Conservation (phyloP, 805 yeast species). For the Candida hungchunana region DNA sequence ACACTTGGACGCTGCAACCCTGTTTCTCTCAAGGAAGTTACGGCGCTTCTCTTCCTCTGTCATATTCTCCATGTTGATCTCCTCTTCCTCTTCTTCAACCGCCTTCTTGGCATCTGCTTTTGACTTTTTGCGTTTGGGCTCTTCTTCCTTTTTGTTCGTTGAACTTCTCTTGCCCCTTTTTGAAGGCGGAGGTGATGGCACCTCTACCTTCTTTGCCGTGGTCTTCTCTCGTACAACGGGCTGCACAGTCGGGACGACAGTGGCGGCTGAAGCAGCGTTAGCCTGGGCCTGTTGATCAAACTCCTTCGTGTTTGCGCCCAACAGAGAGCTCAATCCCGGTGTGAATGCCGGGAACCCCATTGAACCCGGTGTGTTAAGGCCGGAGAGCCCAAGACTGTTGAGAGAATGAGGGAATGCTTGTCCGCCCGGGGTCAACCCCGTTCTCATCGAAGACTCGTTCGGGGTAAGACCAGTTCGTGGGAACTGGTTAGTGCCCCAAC, state of each 20-base stretch:
- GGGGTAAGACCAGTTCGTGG: constrained; percentile 64
- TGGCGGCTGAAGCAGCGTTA: constrained; percentile 5
- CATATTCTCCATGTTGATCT: constrained; percentile 26
- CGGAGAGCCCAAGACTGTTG: constrained; percentile 28
- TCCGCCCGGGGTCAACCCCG: constrained; percentile 71
- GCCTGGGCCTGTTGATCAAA: constrained; percentile 16
- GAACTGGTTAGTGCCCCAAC: constrained; percentile 23
- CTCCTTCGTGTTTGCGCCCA: constrained; percentile 20
- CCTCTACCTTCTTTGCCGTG: neutral
- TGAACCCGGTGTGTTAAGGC: constrained; percentile 22
- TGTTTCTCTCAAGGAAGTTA: constrained; percentile 79
- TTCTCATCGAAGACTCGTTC: constrained; percentile 65
- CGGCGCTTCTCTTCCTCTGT: constrained; percentile 73
- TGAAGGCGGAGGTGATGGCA: constrained; percentile 1
- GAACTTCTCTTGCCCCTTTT: constrained; percentile 3
- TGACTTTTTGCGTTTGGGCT: constrained; percentile 6
- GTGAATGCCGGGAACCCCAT: constrained; percentile 24
- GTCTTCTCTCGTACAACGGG: constrained; percentile 1
- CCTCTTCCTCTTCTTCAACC: constrained; percentile 1
- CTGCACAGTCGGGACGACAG: neutral
- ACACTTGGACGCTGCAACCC: constrained; percentile 94
- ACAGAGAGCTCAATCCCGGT: constrained; percentile 34
- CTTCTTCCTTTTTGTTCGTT: constrained; percentile 4
- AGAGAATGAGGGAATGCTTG: constrained; percentile 37
- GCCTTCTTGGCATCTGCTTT: constrained; percentile 1